phyloP scores from a whole-genome alignment of 2,329 filamentous ascomycete genomes.

The Hypomyces rosellus region DNA sequence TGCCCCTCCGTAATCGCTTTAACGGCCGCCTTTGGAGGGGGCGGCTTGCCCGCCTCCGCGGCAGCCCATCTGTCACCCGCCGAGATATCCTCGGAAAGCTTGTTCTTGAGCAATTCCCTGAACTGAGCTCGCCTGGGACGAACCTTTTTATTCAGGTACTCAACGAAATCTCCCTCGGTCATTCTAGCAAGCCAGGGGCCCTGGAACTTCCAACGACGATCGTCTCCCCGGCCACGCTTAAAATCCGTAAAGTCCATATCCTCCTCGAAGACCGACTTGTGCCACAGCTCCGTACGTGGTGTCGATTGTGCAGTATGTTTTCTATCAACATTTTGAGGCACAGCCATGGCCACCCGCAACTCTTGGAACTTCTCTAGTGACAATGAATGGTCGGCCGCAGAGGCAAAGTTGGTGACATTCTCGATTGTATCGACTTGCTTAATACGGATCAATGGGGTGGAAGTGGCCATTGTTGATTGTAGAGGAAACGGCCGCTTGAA shows the following conservation, averaged over 20 bases:
- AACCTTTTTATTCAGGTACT: slow-evolving; percentile 49
- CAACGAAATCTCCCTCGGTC: slow-evolving; percentile 53
- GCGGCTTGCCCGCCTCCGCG: slow-evolving; percentile 30
- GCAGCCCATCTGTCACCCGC: slow-evolving; percentile 30
- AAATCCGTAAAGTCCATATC: slow-evolving; percentile 47
- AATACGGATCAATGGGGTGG: slow-evolving; percentile 70
- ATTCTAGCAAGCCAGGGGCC: slow-evolving; percentile 62
- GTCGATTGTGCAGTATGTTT: slow-evolving; percentile 9
- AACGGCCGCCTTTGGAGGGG: slow-evolving; percentile 22
- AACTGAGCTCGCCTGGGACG: slow-evolving; percentile 49
- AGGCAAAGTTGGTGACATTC: slow-evolving; percentile 82
- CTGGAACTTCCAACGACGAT: slow-evolving; percentile 58
- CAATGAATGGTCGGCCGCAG: slow-evolving; percentile 72
- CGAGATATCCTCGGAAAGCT: slow-evolving; percentile 42
- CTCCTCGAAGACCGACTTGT: slow-evolving; percentile 55
- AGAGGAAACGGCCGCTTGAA: slow-evolving; percentile 78
- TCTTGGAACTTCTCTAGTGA: slow-evolving; percentile 84
- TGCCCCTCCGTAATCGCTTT: slow-evolving; percentile 43
- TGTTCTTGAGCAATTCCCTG: slow-evolving; percentile 43
- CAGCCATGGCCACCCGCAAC: slow-evolving; percentile 64
- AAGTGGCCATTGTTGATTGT: slow-evolving; percentile 64
- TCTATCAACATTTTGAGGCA: slow-evolving; percentile 31
- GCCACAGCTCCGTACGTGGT: slow-evolving; percentile 19
- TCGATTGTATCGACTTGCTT: slow-evolving; percentile 77
- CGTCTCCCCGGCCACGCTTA: slow-evolving; percentile 29